Base-by-base conservation (phyloP, 2,329 filamentous ascomycete species). In the Moelleriella libera region DNA sequence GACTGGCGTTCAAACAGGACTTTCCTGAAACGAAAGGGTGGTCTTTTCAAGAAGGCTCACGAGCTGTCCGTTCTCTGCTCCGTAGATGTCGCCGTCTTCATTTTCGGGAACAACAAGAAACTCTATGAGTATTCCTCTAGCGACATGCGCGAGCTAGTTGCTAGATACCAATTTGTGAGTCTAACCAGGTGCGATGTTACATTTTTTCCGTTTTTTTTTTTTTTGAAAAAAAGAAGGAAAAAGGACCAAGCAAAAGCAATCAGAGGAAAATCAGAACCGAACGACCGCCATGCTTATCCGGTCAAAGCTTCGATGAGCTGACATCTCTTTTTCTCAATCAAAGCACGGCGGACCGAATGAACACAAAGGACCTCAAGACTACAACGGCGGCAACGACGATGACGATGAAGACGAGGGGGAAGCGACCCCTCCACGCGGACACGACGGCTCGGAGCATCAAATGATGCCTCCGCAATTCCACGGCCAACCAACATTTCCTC, bases 41-140 rank as follows among this genome's bases (percentile, higher is more conserved):
- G 92, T 59, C 75, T 98, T 45, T 98, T 98, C 78, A 98, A 98
- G 74, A 98, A 98, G 78, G 92, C 92, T 47, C 89, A 98, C 66
- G 92, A 98, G 75, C 78, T 98, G 46, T 95, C 90, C 47, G 92
- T 98, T 44, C 83, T 98, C 53, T 98, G 92, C 66, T 96, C 89
- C 40, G 92, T 98, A 63, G 92, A 98, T 65, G 92, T 98, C 56
- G 92, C 92, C 41, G 92, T 98, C 60, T 92, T 98, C 65, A 96
- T 98, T 60, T 97, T 97, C 62, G 90, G 90, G 53, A 89, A 87
- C 69, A 98, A 98, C 68, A 98, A 97, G 76, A 97, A 97, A 70
- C 76, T 98, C 30, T 96, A 97, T 67, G 88, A 98, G 66, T 98
- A 95, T 65, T 97, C 89, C 10, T 97, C 90, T 14, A 75, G 80